Percentiles rank a stretch among this genome's conserved stretches.
Evolutionary conservation across 345 rosid genomes (phyloP).

Genomic region (Melaleuca quinquenervia): DNA sequence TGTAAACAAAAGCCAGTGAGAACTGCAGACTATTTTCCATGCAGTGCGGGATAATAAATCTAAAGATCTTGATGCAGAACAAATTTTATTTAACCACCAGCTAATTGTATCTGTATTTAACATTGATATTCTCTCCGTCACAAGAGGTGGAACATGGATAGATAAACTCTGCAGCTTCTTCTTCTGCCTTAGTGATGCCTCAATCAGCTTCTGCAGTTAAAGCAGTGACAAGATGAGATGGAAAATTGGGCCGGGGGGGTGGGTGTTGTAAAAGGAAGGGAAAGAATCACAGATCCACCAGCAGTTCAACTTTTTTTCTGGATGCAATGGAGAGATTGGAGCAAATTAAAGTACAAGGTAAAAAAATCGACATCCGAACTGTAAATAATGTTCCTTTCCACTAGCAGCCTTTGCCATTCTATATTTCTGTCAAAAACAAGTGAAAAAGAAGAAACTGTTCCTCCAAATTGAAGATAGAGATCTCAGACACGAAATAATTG

Average conservation of each 20-base stretch:
- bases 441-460: background rate
- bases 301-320: background rate
- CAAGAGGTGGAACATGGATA: conserved; percentile 32
- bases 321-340: background rate
- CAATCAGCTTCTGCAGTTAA: conserved; percentile 56
- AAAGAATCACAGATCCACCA: background rate
- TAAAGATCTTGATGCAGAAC: background rate
- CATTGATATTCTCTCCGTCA: conserved; percentile 28
- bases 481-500: background rate
- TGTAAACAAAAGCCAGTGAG: conserved; percentile 6
- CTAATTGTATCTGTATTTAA: conserved; percentile 30
- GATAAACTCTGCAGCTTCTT: conserved; percentile 62
- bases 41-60: background rate
- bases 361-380: too few relatives aligned
- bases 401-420: background rate
- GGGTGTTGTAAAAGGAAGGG: background rate
- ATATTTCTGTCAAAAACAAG: background rate
- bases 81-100: conserved; percentile 19
- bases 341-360: background rate
- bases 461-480: background rate
- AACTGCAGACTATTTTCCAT: background rate
- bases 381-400: background rate
- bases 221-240: background rate
- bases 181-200: conserved; percentile 62
- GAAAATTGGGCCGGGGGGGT: background rate